Evolutionary conservation across 257 asterid genomes (phyloP).

Genomic region (Solanum gandarillasii): DNA sequence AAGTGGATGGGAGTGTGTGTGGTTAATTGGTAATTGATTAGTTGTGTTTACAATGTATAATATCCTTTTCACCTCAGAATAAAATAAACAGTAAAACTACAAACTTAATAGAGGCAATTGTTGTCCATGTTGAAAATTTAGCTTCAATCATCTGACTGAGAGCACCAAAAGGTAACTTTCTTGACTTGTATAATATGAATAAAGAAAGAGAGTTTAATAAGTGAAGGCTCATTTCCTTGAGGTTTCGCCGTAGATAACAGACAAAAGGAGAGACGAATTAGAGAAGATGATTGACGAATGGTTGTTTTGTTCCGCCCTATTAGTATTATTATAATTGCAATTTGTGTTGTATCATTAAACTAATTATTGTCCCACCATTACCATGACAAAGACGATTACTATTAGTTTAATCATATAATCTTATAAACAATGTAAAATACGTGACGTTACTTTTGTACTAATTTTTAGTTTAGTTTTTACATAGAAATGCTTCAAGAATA

Average conservation of each 20-base stretch:
- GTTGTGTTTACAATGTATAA: background rate
- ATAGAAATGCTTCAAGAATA: slow-evolving; percentile 1
- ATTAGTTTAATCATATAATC: slow-evolving; percentile 14
- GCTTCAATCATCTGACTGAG: background rate
- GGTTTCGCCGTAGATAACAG: slow-evolving; percentile 28
- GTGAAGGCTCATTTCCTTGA: slow-evolving; percentile 31
- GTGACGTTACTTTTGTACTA: background rate
- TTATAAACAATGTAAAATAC: slow-evolving; percentile 1
- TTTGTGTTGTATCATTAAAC: slow-evolving; percentile 7
- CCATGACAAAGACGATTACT: slow-evolving; percentile 9
- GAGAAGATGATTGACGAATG: slow-evolving; percentile 21
- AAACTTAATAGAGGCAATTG: background rate
- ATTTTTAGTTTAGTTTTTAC: slow-evolving; percentile 3
- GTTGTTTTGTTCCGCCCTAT: slow-evolving; percentile 49
- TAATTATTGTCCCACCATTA: slow-evolving; percentile 11
- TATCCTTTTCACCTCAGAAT: background rate
- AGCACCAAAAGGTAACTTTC: background rate
- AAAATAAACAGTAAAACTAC: background rate
- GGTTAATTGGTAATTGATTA: background rate
- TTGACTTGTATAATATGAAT: background rate
- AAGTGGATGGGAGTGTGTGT: background rate
- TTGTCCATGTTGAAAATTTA: background rate
- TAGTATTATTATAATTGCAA: slow-evolving; percentile 17
- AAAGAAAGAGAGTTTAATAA: slow-evolving; percentile 3
- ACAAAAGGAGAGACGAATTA: slow-evolving; percentile 46